A percentile compares a stretch with the other conserved stretches of the same genome.
These are phyloP conservation scores for Hyphopichia burtonii DNA, from an alignment of 1,139 yeast species.

Conservation along the genomic window DNA sequence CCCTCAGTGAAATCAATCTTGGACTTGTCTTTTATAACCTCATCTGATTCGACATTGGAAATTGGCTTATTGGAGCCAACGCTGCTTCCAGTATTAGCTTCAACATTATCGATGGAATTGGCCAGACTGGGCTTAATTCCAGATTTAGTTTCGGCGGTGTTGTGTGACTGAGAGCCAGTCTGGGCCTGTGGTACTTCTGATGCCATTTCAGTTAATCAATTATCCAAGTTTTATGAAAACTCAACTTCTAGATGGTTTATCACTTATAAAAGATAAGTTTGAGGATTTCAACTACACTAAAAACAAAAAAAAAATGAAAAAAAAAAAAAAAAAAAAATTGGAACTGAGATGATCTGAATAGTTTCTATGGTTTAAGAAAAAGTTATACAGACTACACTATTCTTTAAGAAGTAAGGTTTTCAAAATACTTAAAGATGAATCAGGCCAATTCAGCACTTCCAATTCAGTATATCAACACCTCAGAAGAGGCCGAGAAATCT, in stretches of 20 bases:
- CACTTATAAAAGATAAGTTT: too few relatives aligned
- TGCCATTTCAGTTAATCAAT: background rate
- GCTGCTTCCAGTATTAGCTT: background rate
- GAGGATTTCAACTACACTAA: background rate
- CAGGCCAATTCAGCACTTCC: constrained; percentile 8
- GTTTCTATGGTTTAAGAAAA: background rate
- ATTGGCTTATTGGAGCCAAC: background rate
- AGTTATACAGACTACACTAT: too few relatives aligned
- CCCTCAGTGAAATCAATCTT: constrained; percentile 61
- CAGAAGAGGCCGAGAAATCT: constrained; percentile 3
- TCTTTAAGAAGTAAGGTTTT: background rate
- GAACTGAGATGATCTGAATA: background rate
- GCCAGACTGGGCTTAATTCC: too few relatives aligned
- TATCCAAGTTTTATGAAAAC: too few relatives aligned
- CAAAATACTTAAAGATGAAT: background rate
- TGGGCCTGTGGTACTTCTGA: background rate
- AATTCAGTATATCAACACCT: constrained; percentile 16
- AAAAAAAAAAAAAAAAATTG: background rate
- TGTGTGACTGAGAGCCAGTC: background rate
- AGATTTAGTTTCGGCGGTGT: too few relatives aligned
- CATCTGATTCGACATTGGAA: constrained; percentile 15
- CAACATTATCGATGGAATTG: too few relatives aligned
- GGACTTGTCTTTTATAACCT: constrained; percentile 39
- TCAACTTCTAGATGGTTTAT: too few relatives aligned
- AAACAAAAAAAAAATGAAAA: background rate